Base-by-base conservation (phyloP, 1,284 basidiomycete species). In the Malassezia nana region DNA sequence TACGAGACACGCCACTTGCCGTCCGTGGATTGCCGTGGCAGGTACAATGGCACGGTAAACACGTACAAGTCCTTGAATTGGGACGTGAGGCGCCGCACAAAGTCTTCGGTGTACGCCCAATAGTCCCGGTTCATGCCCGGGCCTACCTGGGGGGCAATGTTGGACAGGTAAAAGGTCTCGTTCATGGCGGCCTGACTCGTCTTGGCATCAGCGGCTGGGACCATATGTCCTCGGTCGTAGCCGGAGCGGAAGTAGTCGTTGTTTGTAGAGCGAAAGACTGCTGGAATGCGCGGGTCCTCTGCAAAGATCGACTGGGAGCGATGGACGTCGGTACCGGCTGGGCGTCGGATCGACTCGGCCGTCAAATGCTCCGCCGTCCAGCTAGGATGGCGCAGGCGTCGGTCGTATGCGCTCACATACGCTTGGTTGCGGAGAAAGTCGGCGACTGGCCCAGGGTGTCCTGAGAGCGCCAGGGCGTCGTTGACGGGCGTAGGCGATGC, bases 71-170 rank as follows among this genome's bases (percentile, higher is more conserved):
- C 90, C 46, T 85, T 78, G 74, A 95, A 98, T 24, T 80, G 81
- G 20, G 78, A 79, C 0, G 92, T 96, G 39, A 98, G 79, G 8
- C 85, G 80, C 25, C 94, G 81, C 73, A 89, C 92, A 83, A 92
- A 98, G 67, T 94, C 86, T 76, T 98, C 94, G 2, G 62, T 64
- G 39, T 65, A 64, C 10, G 67, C 68, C 67, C 67, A 69, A 88
- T 89, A 98, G 74, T 98, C 89, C 50, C 94, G 79, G 74, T 98
- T 99, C 79, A 98, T 98, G 0, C 92, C 92, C 41, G 83, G 87
- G 2, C 94, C 94, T 10, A 98, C 89, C 80, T 98, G 94, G 31
- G 94, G 94, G 0, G 94, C 91, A 52, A 98, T 96, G 72, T 99
- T 99, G 4, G 87, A 84, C 45, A 99, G 77, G 38, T 87, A 77